Base-by-base conservation (phyloP, 768 basidiomycete species). In the Mycena olivaceomarginata region DNA sequence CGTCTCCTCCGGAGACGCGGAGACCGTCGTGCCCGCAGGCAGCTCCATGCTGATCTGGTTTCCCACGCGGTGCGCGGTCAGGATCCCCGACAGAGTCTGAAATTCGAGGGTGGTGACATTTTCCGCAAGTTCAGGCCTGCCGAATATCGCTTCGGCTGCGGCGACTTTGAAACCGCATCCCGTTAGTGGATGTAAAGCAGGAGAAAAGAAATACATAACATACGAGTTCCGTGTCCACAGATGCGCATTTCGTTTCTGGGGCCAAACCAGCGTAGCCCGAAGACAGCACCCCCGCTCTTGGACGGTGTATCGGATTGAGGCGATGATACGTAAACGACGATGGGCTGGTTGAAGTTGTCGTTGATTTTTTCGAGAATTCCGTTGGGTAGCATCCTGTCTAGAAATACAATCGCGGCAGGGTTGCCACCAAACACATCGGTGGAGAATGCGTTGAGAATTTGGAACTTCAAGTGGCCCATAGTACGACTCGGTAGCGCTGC, bases 221-320 rank as follows among this genome's bases (percentile, higher is more conserved):
- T 22, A 77, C 75, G 48, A 15, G 75, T 77, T 5, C 75, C 75
- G 39, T 77, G 75, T 8, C 75, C 75, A 13, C 75, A 77, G 16
- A 77, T 77, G 11, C 20, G 37, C 8, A 77, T 51, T 15, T 77
- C 75, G 12, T 62, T 59, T 40, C 48, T n/a, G 2, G 75, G 75
- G 11, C 75, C 75, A 12, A 62, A 72, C 75, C 75, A 77, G 22
- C 75, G 57, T 16, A 77, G 18, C 4, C 46, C 65, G n/a, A 72
- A 77, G 5, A 25, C 31, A 10, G 66, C 59, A 46, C 39, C 18
- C 4, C 75, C 70, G 18, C 22, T 11, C 40, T 53, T 43, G 1
- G 22, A 37, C 2, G 56, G 18, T 4, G 59, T 67, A 1, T 18
- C 12, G 16, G 56, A 6, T 16, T 56, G 45, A 8, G 75, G 70